A percentile compares a stretch with the other conserved stretches of the same genome.
phyloP scores from a whole-genome alignment of 495 filamentous ascomycete species.

The Hypoxylon lenormandii region DNA sequence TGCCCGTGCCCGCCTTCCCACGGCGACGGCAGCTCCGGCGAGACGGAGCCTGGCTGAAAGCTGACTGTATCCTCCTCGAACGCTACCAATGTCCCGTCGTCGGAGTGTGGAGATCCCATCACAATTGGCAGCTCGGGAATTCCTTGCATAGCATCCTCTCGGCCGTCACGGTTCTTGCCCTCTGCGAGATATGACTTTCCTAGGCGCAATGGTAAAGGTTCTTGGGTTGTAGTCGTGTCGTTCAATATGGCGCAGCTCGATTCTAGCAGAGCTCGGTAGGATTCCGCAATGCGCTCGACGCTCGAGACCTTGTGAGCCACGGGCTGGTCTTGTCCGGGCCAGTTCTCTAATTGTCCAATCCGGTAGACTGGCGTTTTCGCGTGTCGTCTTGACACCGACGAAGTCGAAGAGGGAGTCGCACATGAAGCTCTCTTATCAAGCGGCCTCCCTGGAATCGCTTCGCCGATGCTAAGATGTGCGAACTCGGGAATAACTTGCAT shows the following conservation, averaged over 20 bases:
- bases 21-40: constrained; percentile 46
- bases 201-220: constrained; percentile 41
- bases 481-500: constrained; percentile 55
- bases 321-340: constrained; percentile 42
- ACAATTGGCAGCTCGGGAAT: constrained; percentile 28
- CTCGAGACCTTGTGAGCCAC: constrained; percentile 49
- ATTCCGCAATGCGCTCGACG: constrained; percentile 61
- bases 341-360: constrained; percentile 56
- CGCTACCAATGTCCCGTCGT: constrained; percentile 60
- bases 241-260: constrained; percentile 46
- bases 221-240: constrained; percentile 25
- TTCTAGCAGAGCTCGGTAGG: constrained; percentile 58
- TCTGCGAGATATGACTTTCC: constrained; percentile 7
- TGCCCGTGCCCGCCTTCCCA: not conserved
- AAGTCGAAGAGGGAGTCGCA: constrained; percentile 34
- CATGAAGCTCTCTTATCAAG: constrained; percentile 36
- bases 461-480: constrained; percentile 51
- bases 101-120: constrained; percentile 52
- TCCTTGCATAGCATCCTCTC: constrained; percentile 25
- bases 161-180: constrained; percentile 9
- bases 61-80: constrained; percentile 58
- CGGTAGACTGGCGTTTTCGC: constrained; percentile 61
- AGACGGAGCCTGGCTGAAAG: constrained; percentile 56
- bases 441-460: constrained; percentile 39
- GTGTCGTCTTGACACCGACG: constrained; percentile 49